These are phyloP conservation scores for Aureobasidium sp. DNA, from an alignment of 2,329 filamentous ascomycete genomes.

Conservation along the genomic window DNA sequence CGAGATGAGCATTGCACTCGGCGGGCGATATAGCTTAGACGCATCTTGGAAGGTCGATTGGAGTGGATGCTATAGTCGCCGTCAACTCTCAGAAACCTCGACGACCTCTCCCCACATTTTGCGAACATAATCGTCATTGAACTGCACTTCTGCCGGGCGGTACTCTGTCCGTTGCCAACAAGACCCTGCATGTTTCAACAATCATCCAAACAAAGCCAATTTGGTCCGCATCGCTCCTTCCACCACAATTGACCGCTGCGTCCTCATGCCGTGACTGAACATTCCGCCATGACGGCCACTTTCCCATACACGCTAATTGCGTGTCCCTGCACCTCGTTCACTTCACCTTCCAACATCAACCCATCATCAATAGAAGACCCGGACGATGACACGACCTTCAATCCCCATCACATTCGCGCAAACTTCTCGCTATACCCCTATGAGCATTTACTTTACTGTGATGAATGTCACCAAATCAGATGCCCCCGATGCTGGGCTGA, in stretches of 20 bases:
- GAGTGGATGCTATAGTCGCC: not conserved
- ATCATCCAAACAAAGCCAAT: not conserved
- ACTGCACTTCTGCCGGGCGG: not conserved
- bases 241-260: not conserved
- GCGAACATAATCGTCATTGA: constrained; percentile 4
- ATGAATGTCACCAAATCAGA: constrained; percentile 93
- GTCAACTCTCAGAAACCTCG: not conserved
- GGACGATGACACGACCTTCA: constrained; percentile 61
- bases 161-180: not conserved
- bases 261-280: not conserved
- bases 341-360: constrained; percentile 24
- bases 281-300: constrained; percentile 42
- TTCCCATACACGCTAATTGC: constrained; percentile 61
- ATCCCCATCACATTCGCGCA: constrained; percentile 75
- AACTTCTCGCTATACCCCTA: constrained; percentile 91
- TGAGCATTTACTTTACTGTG: constrained; percentile 91
- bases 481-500: constrained; percentile 88
- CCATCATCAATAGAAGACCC: not conserved
- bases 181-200: not conserved
- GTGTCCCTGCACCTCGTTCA: constrained; percentile 48
- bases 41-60: not conserved
- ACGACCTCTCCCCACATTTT: constrained; percentile 5
- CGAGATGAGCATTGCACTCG: constrained; percentile 4
- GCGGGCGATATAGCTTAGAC: not conserved
- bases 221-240: not conserved